phyloP scores from a whole-genome alignment of 495 filamentous ascomycete species.

The Podospora comata region DNA sequence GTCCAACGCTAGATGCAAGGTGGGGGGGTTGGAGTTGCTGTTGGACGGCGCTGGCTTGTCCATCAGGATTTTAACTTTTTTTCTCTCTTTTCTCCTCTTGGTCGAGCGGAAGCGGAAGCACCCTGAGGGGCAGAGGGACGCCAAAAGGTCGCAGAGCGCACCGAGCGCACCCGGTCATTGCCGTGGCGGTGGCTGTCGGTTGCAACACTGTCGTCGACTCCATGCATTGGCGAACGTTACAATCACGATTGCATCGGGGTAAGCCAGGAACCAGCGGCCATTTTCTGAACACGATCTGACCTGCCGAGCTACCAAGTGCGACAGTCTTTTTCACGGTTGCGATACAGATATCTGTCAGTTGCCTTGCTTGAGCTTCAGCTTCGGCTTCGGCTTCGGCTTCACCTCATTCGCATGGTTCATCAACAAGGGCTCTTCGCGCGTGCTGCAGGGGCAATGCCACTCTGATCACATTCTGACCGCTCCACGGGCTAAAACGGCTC shows the following conservation, averaged over 20 bases:
- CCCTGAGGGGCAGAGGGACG: slow-evolving; percentile 4
- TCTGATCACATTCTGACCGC: slow-evolving; percentile 3
- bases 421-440: background rate
- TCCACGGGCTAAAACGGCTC: background rate
- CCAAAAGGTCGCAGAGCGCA: slow-evolving; percentile 13
- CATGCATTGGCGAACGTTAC: slow-evolving; percentile 36
- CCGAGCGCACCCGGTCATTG: slow-evolving; percentile 27
- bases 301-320: background rate
- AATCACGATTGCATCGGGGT: slow-evolving; percentile 39
- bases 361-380: background rate
- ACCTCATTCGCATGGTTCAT: background rate
- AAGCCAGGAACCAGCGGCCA: slow-evolving; percentile 35
- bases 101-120: slow-evolving; percentile 14
- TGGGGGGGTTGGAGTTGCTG: background rate
- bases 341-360: too few species aligned
- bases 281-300: slow-evolving; percentile 34
- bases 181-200: slow-evolving; percentile 33
- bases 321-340: too few species aligned
- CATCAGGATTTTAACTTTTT: slow-evolving; percentile 31
- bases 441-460: slow-evolving; percentile 20
- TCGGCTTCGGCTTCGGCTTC: too few species aligned
- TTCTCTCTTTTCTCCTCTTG: slow-evolving; percentile 21
- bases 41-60: slow-evolving; percentile 5
- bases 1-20: background rate
- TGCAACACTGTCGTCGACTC: slow-evolving; percentile 28